Evolutionary conservation across 208 protist species (phyloP).

Genomic region (Trypanosoma scelopori): DNA sequence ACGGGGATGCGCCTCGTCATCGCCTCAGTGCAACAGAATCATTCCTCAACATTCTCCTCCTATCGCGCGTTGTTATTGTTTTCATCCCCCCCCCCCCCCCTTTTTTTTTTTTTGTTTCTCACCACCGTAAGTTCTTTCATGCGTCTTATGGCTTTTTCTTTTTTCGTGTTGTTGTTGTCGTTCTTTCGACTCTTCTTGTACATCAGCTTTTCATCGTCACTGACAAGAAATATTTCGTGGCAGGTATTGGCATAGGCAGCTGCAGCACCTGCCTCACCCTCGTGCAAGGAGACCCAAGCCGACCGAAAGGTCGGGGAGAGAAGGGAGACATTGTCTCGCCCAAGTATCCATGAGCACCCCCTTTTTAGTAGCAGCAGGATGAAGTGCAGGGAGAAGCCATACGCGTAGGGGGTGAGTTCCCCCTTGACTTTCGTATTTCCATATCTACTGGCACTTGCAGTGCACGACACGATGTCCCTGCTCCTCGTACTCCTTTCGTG

Average conservation of each 20-base stretch:
- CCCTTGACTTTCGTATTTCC: not conserved
- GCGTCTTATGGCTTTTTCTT: not conserved
- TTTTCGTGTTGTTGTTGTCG: too few relatives aligned
- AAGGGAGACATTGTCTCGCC: too few relatives aligned
- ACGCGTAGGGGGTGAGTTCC: not conserved
- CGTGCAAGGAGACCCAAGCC: not conserved
- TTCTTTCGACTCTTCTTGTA: not conserved
- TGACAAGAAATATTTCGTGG: not conserved
- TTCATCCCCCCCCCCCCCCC: not conserved
- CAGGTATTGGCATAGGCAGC: not conserved
- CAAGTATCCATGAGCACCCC: not conserved
- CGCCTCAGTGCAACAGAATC: too few relatives aligned
- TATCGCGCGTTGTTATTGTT: not conserved
- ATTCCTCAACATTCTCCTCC: not conserved
- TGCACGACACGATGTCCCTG: constrained; percentile 82
- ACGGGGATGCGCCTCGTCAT: not conserved
- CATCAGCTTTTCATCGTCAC: not conserved
- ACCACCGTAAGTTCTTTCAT: not conserved
- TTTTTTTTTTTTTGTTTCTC: too few relatives aligned
- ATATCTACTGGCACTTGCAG: constrained; percentile 76
- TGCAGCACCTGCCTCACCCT: not conserved
- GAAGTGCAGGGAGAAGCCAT: not conserved
- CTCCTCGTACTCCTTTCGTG: constrained; percentile 86
- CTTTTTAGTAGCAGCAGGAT: not conserved
- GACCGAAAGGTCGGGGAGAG: too few relatives aligned